phyloP scores from a whole-genome alignment of 2,329 filamentous ascomycete genomes.

The Cryphonectria carpinicola region DNA sequence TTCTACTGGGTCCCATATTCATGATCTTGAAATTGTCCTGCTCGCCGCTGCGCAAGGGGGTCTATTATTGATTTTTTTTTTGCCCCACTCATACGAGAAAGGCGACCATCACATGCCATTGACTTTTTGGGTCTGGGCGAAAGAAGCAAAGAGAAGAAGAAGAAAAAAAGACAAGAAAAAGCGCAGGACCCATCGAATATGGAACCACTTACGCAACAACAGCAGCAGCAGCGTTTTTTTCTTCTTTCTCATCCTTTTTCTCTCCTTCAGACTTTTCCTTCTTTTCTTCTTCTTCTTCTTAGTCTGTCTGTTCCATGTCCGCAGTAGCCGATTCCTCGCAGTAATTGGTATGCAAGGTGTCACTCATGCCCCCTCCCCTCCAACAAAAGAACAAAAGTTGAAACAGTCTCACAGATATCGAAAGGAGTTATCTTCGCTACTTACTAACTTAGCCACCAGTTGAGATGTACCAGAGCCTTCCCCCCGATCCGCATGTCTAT shows the following conservation, averaged over 20 bases:
- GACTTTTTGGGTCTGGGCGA: neutral
- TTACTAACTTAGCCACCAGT: neutral
- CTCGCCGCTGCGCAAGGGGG: neutral
- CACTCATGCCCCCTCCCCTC: neutral
- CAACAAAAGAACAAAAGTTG: neutral
- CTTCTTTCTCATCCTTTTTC: no score
- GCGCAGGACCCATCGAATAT: neutral
- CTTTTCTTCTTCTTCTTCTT: neutral
- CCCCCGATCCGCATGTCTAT: neutral
- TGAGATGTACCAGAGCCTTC: neutral
- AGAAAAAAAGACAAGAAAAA: neutral
- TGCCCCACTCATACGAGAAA: neutral
- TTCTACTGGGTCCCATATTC: neutral
- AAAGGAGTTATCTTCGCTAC: neutral
- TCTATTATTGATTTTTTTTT: neutral
- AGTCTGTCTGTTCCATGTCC: neutral
- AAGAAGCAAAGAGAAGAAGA: neutral
- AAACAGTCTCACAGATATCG: neutral
- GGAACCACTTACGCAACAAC: neutral
- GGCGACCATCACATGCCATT: neutral
- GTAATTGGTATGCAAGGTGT: neutral
- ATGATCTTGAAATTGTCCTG: neutral
- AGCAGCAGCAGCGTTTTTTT: neutral
- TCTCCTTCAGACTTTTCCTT: neutral
- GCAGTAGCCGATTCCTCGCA: neutral